A percentile compares a stretch with the other conserved stretches of the same genome.
Conservation (phyloP, 805 yeast species). For the Kluyveromyces lactis region DNA sequence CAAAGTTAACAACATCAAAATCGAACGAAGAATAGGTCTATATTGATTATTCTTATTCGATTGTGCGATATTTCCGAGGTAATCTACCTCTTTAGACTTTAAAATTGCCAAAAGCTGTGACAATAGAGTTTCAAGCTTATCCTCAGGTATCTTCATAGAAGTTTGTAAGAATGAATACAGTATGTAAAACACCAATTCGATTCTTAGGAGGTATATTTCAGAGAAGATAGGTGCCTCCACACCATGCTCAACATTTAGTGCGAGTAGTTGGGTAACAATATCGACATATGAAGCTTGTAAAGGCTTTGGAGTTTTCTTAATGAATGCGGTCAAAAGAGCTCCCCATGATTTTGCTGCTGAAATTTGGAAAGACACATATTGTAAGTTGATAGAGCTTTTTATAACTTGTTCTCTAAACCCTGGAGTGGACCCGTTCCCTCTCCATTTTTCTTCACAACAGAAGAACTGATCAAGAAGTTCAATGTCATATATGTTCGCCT, state of each 20-base stretch:
- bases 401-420: slow-evolving; percentile 43
- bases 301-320: slow-evolving; percentile 34
- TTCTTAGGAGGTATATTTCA: slow-evolving; percentile 50
- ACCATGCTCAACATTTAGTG: slow-evolving; percentile 44
- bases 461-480: slow-evolving; percentile 56
- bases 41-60: slow-evolving; percentile 36
- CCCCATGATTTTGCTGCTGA: slow-evolving; percentile 70
- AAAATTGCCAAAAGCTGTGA: slow-evolving; percentile 28
- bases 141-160: slow-evolving; percentile 16
- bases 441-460: slow-evolving; percentile 38
- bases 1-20: slow-evolving; percentile 40
- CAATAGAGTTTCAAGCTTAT: slow-evolving; percentile 18
- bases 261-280: slow-evolving; percentile 43
- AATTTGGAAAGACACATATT: slow-evolving; percentile 57
- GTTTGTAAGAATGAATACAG: slow-evolving; percentile 22
- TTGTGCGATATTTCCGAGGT: slow-evolving; percentile 34
- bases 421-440: slow-evolving; percentile 13
- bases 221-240: slow-evolving; percentile 38
- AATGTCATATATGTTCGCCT: slow-evolving; percentile 48
- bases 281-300: slow-evolving; percentile 30
- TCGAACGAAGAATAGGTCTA: slow-evolving; percentile 53
- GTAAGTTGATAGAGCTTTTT: slow-evolving; percentile 53
- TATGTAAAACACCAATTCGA: slow-evolving; percentile 56
- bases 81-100: slow-evolving; percentile 42
- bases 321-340: slow-evolving; percentile 61